phyloP scores from a whole-genome alignment of 495 filamentous ascomycete species.

The Cenococcum geophilum region DNA sequence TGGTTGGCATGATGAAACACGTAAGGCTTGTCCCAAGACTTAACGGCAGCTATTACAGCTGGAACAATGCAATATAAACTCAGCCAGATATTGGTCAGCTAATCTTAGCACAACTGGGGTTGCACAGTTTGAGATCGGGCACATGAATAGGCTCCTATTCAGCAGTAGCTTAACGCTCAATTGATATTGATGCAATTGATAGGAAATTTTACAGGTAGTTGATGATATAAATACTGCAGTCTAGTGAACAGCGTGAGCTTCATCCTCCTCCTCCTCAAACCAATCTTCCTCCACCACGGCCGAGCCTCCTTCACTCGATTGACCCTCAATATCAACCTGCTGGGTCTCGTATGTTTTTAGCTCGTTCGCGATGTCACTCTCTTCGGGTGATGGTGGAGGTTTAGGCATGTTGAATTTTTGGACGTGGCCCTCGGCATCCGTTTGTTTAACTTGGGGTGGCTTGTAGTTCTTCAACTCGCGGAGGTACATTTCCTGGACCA shows the following conservation, averaged over 20 bases:
- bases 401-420: constrained; percentile 77
- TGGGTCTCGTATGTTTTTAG: constrained; percentile 88
- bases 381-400: constrained; percentile 80
- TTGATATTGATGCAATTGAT: background rate
- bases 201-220: background rate
- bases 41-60: background rate
- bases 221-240: background rate
- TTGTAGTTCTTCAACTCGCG: constrained; percentile 92
- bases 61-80: background rate
- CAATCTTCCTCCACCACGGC: constrained; percentile 60
- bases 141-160: background rate
- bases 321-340: constrained; percentile 91
- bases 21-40: background rate
- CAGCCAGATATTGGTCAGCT: background rate
- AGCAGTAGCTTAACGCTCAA: background rate
- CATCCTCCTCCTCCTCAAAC: constrained; percentile 61
- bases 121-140: background rate
- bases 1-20: background rate
- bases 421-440: constrained; percentile 83
- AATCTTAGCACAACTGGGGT: background rate
- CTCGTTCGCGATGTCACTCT: constrained; percentile 81
- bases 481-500: constrained; percentile 96
- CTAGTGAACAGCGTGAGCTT: constrained; percentile 29
- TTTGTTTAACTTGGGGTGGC: constrained; percentile 70
- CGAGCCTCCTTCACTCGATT: constrained; percentile 51